phyloP scores from a whole-genome alignment of 2,329 filamentous ascomycete genomes.

The Nothophoma quercina region DNA sequence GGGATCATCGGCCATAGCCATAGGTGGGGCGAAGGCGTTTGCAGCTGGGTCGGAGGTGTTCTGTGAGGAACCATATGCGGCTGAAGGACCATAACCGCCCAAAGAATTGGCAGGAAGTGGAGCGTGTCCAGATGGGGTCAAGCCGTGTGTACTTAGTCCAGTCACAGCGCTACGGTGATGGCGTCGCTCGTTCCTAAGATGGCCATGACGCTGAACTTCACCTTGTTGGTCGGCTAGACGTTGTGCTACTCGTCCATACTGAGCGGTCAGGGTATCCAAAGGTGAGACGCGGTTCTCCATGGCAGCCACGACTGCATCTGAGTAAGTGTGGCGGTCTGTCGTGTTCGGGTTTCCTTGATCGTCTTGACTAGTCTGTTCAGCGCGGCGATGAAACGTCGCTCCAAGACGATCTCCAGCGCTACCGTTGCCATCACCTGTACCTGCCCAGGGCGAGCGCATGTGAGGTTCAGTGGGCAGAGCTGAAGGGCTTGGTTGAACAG shows the following conservation, averaged over 20 bases:
- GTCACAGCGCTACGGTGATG: neutral
- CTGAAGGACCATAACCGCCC: too few species aligned
- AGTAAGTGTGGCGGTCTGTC: neutral
- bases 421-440: too few species aligned
- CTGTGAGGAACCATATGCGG: neutral
- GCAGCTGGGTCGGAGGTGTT: neutral
- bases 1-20: conserved; percentile 16
- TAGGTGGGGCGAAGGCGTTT: neutral
- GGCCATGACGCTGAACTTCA: neutral
- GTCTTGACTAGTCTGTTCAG: neutral
- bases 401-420: neutral
- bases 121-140: neutral
- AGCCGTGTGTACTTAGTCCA: neutral
- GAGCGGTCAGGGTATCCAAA: conserved; percentile 3
- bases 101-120: too few species aligned
- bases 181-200: neutral
- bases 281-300: conserved; percentile 4
- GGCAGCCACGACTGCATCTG: neutral
- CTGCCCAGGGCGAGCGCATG: conserved; percentile 30
- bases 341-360: too few species aligned
- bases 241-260: conserved; percentile 7
- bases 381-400: neutral
- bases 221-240: conserved; percentile 1
- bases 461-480: conserved; percentile 36
- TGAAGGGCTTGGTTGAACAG: conserved; percentile 15